These are phyloP conservation scores for Bassia scoparia DNA, from an alignment of 148 eudicot genomes.

Conservation along the genomic window DNA sequence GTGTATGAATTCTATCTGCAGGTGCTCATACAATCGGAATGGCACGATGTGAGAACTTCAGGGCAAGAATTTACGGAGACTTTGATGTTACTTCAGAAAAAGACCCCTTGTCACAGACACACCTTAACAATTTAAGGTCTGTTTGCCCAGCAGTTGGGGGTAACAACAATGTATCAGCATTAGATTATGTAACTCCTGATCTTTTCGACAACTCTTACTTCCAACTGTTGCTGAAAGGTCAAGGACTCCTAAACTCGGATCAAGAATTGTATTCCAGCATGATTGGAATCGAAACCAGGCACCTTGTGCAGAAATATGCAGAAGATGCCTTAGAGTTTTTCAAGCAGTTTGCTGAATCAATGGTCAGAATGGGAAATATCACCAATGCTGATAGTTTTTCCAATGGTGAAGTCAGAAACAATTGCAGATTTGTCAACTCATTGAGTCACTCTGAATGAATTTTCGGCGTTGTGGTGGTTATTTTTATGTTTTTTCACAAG, in stretches of 20 bases:
- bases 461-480: neutral
- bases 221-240: conserved; percentile 65
- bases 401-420: conserved; percentile 82
- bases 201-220: conserved; percentile 81
- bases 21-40: conserved; percentile 97
- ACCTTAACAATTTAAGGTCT: conserved; percentile 50
- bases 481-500: too few relatives aligned
- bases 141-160: conserved; percentile 55
- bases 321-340: conserved; percentile 59
- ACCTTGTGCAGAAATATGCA: conserved; percentile 60
- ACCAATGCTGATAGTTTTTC: conserved; percentile 54
- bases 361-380: conserved; percentile 90
- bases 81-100: conserved; percentile 46
- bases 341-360: conserved; percentile 82
- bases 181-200: conserved; percentile 66
- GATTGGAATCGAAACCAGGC: conserved; percentile 57
- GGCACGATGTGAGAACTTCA: conserved; percentile 72
- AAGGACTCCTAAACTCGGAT: conserved; percentile 83
- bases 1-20: conserved; percentile 10
- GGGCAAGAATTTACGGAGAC: conserved; percentile 87
- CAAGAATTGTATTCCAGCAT: conserved; percentile 77
- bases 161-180: conserved; percentile 59
- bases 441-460: conserved; percentile 22
- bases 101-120: conserved; percentile 44
- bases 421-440: conserved; percentile 79